Base-by-base conservation (phyloP, 2,329 filamentous ascomycete genomes). In the Pseudogymnoascus sp. region DNA sequence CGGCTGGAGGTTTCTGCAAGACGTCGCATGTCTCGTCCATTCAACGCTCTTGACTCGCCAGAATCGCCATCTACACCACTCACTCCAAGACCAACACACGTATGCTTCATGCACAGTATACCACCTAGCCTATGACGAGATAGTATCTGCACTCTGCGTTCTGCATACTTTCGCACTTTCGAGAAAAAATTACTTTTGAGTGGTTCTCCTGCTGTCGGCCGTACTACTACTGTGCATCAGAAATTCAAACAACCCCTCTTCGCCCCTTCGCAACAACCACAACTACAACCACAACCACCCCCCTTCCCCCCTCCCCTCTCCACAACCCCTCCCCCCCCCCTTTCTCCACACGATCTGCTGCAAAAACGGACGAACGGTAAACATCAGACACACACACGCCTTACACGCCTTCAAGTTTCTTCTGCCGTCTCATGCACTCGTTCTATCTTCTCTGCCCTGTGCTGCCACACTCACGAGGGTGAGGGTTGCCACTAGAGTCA, bases 91-190 rank as follows among this genome's bases (percentile, higher is more conserved):
- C 45, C 45, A 54, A 54, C 23, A 54, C 45, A 54, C 45, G 45
- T 54, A 54, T 54, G 23, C 45, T 54, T 54, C 45, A 54, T 54
- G 45, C 45, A 54, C 45, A 54, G 45, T 54, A 54, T 31, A 16
- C 45, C 45, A 54, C 45, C 31, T 54, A 54, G 45, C 45, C 45
- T 54, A 54, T 54, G 45, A 54, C 45, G 45, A 54, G 45, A 54
- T 54, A 54, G 45, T 28, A 54, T 54, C 45, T 28, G 31, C 31
- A 34, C 31, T 34, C 31, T 31, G 23, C 45, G 23, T 23, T 28
- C 45, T 31, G 45, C 45, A 31, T 16, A 31, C 45, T 54, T 28
- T 54, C 14, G 45, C 31, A 34, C 8, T 34, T 34, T 34, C 23
- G 41, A 21, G 13, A 25, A 45, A 51, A 54, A 54, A 54, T 54